Percentiles rank a stretch among this genome's conserved stretches.
Evolutionary conservation across 1,284 basidiomycete species (phyloP).

Genomic region (Apiotrichum siamense): DNA sequence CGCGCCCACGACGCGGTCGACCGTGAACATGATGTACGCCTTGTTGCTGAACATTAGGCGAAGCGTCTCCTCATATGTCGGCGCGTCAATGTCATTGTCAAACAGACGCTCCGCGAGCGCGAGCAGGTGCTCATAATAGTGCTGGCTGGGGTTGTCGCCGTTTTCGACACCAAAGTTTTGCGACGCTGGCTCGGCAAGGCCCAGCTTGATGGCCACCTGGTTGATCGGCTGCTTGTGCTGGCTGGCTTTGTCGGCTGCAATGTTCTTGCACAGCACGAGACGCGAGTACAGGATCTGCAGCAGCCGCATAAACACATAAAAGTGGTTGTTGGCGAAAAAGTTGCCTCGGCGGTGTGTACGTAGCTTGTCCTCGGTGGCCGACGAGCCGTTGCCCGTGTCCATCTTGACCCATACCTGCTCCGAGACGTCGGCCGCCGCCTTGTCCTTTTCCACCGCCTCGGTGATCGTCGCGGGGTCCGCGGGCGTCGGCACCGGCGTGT

Average conservation of each 20-base stretch:
- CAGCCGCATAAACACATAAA: conserved; percentile 82
- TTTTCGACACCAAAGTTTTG: conserved; percentile 46
- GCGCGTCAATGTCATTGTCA: conserved; percentile 83
- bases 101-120: conserved; percentile 92
- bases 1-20: conserved; percentile 86
- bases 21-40: conserved; percentile 85
- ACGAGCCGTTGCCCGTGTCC: conserved; percentile 35
- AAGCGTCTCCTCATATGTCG: conserved; percentile 88
- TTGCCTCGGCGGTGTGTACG: conserved; percentile 46
- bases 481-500: conserved; percentile 34
- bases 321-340: conserved; percentile 89
- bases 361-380: conserved; percentile 8
- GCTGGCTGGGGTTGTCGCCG: conserved; percentile 52
- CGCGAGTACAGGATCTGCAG: conserved; percentile 82
- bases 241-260: conserved; percentile 53
- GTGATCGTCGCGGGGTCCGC: conserved; percentile 41
- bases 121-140: conserved; percentile 83
- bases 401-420: conserved; percentile 51
- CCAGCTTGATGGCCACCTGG: conserved; percentile 57
- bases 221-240: conserved; percentile 50
- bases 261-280: conserved; percentile 69
- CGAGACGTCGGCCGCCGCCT: conserved; percentile 29
- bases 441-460: conserved; percentile 45
- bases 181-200: conserved; percentile 54
- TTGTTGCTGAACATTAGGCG: conserved; percentile 94